Evolutionary conservation across 306 rosid genomes (phyloP).

Genomic region (Trifolium dubium): DNA sequence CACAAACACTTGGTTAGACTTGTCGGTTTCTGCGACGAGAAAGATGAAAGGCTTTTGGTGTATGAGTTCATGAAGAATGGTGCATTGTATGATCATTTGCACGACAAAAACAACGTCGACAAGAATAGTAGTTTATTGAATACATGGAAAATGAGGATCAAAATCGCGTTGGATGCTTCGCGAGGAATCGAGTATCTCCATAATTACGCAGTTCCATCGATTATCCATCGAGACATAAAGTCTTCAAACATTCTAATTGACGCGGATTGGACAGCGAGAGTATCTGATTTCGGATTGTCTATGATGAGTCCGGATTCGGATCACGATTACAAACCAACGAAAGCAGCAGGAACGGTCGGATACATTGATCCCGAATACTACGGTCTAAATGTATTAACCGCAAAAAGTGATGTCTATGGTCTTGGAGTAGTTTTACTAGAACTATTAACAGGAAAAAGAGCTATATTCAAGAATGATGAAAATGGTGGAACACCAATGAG

Average conservation of each 20-base stretch:
- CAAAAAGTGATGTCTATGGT: conserved; percentile 96
- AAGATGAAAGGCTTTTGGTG: conserved; percentile 86
- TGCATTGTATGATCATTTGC: conserved; percentile 85
- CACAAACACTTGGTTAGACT: conserved; percentile 93
- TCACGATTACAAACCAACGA: conserved; percentile 58
- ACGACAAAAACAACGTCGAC: conserved; percentile 71
- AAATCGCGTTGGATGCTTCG: conserved; percentile 83
- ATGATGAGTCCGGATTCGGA: conserved; percentile 75
- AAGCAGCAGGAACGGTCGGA: conserved; percentile 91
- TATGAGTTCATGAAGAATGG: conserved; percentile 96
- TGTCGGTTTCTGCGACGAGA: conserved; percentile 89
- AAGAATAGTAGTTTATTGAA: conserved; percentile 64
- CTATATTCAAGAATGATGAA: conserved; percentile 70
- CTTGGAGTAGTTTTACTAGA: conserved; percentile 89
- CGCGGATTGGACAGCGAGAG: conserved; percentile 76
- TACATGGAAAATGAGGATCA: conserved; percentile 91
- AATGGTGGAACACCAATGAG: conserved; percentile 69
- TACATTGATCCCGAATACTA: conserved; percentile 98
- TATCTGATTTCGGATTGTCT: conserved; percentile 93
- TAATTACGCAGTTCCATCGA: conserved; percentile 88
- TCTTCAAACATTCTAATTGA: conserved; percentile 90
- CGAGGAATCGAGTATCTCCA: conserved; percentile 96
- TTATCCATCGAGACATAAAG: conserved; percentile 92
- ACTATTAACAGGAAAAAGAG: conserved; percentile 91
- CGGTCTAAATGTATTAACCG: conserved; percentile 84